Evolutionary conservation across 1,284 basidiomycete species (phyloP).

Genomic region (Ceratobasidium sp.): DNA sequence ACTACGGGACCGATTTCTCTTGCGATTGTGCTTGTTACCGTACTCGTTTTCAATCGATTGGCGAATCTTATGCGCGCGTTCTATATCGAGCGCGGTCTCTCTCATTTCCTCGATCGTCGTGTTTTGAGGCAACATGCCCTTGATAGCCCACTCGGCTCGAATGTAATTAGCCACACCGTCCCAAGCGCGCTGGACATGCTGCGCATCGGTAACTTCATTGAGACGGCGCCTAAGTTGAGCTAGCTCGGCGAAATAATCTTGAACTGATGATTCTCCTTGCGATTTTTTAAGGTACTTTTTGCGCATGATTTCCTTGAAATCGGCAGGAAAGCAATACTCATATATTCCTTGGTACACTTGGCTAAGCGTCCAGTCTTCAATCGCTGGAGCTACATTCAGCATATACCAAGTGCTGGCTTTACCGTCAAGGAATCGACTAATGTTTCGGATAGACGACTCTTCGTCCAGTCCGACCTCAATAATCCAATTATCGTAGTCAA

Average conservation of each 20-base stretch:
- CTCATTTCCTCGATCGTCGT: background rate
- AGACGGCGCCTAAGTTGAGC: background rate
- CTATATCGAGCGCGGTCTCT: background rate
- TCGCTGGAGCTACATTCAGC: constrained; percentile 42
- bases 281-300: constrained; percentile 38
- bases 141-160: background rate
- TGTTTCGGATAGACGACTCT: background rate
- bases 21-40: background rate
- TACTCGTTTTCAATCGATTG: background rate
- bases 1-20: background rate
- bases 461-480: background rate
- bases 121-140: background rate
- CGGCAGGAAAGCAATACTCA: constrained; percentile 51
- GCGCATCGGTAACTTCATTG: background rate
- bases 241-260: constrained; percentile 44
- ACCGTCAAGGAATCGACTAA: constrained; percentile 47
- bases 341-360: constrained; percentile 50
- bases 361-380: too few species aligned
- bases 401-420: constrained; percentile 50
- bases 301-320: constrained; percentile 49
- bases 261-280: constrained; percentile 44
- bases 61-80: background rate
- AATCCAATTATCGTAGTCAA: background rate
- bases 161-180: background rate
- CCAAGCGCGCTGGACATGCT: background rate